Evolutionary conservation across 2,329 filamentous ascomycete species (phyloP).

Genomic region (Parastagonospora nodorum): DNA sequence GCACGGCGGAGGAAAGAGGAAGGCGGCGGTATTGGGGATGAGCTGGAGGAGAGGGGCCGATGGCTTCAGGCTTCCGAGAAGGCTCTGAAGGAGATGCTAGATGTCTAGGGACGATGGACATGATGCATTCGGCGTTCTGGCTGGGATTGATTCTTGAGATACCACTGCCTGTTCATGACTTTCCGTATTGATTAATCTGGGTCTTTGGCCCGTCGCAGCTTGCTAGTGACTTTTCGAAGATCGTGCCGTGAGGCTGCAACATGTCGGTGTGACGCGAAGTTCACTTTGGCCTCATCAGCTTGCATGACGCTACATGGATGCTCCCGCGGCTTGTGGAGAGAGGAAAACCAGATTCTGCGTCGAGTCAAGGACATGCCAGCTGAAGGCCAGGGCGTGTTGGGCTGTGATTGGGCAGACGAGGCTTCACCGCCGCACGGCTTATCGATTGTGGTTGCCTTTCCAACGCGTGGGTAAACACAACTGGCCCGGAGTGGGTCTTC

Average conservation of each 20-base stretch:
- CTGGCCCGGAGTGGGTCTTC: constrained; percentile 17
- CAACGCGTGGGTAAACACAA: constrained; percentile 26
- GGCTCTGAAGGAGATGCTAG: constrained; percentile 66
- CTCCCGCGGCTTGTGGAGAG: constrained; percentile 1
- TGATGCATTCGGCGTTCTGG: constrained; percentile 9
- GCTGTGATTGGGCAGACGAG: constrained; percentile 21
- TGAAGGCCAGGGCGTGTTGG: constrained; percentile 12
- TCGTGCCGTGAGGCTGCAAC: neutral
- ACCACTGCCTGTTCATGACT: constrained; percentile 7
- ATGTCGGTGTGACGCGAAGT: too few species aligned
- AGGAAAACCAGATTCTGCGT: constrained; percentile 9
- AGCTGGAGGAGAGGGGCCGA: constrained; percentile 74
- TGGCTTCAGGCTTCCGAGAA: constrained; percentile 76
- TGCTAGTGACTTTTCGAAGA: too few species aligned
- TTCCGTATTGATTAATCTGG: neutral
- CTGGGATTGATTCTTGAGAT: constrained; percentile 11
- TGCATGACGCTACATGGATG: constrained; percentile 4
- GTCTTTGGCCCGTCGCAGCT: neutral
- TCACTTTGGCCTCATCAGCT: neutral
- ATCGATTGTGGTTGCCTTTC: constrained; percentile 32
- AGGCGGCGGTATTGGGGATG: constrained; percentile 68
- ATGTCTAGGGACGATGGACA: constrained; percentile 50
- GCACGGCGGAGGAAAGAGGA: constrained; percentile 70
- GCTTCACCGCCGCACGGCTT: constrained; percentile 27
- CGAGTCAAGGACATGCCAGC: constrained; percentile 12